phyloP scores from a whole-genome alignment of 1,139 yeast species.

The Zygosaccharomyces sapae region DNA sequence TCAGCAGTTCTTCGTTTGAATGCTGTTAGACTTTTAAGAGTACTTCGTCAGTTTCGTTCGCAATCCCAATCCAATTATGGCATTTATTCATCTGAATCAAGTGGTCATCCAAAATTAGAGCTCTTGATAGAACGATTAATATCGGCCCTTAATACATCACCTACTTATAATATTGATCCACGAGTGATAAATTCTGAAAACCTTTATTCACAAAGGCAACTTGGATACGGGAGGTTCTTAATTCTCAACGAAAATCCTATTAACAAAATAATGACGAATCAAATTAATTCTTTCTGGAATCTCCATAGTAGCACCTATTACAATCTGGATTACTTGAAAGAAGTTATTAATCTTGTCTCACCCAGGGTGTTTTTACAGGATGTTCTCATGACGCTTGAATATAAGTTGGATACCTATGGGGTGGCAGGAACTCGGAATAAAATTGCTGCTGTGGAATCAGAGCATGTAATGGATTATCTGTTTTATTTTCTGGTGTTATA shows the following conservation, averaged over 20 bases:
- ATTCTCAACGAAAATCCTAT: conserved; percentile 32
- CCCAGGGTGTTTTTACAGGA: conserved; percentile 31
- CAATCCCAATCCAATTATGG: conserved; percentile 32
- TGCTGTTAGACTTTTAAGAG: conserved; percentile 27
- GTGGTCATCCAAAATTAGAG: conserved; percentile 29
- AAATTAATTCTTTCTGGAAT: conserved; percentile 37
- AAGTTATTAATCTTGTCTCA: conserved; percentile 28
- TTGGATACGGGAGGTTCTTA: conserved; percentile 26
- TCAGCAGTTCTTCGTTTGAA: conserved; percentile 30
- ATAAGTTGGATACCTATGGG: conserved; percentile 28
- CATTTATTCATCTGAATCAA: conserved; percentile 32
- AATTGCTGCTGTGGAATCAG: conserved; percentile 24
- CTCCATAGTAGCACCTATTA: conserved; percentile 37
- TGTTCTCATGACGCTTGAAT: conserved; percentile 27
- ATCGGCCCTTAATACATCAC: conserved; percentile 25
- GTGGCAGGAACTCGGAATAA: conserved; percentile 27
- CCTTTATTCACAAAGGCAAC: conserved; percentile 30
- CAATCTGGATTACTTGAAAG: conserved; percentile 32
- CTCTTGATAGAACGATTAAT: conserved; percentile 26
- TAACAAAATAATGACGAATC: conserved; percentile 34
- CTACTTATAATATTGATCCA: conserved; percentile 32
- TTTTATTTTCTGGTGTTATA: conserved; percentile 33
- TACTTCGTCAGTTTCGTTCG: conserved; percentile 24
- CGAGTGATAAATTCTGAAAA: conserved; percentile 23
- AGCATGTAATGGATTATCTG: conserved; percentile 30